Evolutionary conservation across 257 asterid genomes (phyloP).

Genomic region (Solanum tacnaense): DNA sequence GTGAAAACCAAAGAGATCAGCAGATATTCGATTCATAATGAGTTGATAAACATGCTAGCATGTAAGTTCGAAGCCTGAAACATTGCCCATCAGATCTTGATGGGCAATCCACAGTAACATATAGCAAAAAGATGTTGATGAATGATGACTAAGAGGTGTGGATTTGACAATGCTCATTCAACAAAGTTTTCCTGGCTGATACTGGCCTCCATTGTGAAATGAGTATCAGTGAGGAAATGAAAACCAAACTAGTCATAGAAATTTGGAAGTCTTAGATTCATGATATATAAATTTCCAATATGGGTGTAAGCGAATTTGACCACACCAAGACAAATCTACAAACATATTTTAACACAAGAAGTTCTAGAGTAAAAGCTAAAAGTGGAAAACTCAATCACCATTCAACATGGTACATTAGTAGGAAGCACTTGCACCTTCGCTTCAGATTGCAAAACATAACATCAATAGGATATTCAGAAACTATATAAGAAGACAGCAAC

Average conservation of each 20-base stretch:
- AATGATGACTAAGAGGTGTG: neutral
- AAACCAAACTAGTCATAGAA: neutral
- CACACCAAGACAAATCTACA: neutral
- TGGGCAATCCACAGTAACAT: neutral
- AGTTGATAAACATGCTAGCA: neutral
- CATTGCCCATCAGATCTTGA: neutral
- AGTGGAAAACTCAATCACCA: neutral
- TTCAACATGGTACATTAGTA: neutral
- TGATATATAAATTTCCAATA: neutral
- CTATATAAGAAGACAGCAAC: neutral
- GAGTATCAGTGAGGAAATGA: neutral
- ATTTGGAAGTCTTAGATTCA: neutral
- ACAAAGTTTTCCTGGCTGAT: neutral
- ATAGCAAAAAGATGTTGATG: neutral
- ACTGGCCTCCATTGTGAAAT: neutral
- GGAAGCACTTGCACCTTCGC: neutral
- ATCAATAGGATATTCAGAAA: neutral
- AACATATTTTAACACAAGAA: neutral
- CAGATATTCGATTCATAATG: neutral
- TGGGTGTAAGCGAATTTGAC: neutral
- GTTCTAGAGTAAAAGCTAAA: neutral
- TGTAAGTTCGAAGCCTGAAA: neutral
- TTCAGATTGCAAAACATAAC: neutral
- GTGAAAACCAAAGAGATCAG: neutral
- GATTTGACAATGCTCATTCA: neutral